These are phyloP conservation scores for Peronospora destructor DNA, from an alignment of 352 stramenopile species.

Conservation along the genomic window DNA sequence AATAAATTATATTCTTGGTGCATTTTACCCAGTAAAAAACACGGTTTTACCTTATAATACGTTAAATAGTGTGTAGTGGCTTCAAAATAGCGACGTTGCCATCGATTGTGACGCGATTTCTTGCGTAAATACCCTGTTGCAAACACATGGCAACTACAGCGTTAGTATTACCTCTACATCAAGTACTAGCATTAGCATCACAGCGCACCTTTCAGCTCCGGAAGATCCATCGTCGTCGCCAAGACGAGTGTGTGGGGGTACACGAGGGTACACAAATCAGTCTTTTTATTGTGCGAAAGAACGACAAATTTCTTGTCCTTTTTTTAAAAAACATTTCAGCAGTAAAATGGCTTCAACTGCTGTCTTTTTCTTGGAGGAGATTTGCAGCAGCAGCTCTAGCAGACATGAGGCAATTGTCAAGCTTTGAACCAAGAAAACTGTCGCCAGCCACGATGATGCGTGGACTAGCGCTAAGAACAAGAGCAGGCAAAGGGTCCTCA, in stretches of 20 bases:
- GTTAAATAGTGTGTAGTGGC: constrained; percentile 96
- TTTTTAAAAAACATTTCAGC: too few relatives aligned
- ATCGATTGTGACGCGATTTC: constrained; percentile 88
- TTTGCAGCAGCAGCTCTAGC: constrained; percentile 38
- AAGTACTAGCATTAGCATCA: not conserved
- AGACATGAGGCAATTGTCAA: constrained; percentile 67
- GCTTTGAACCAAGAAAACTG: constrained; percentile 56
- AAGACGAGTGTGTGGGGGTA: too few relatives aligned
- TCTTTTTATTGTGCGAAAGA: too few relatives aligned
- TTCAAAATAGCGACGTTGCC: constrained; percentile 98
- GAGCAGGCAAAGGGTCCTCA: constrained; percentile 9
- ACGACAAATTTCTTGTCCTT: not conserved
- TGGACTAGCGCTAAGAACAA: constrained; percentile 46
- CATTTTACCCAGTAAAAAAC: not conserved
- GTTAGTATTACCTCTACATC: constrained; percentile 1
- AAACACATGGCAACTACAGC: not conserved
- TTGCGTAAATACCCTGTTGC: constrained; percentile 88
- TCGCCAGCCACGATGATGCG: constrained; percentile 61
- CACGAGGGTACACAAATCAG: too few relatives aligned
- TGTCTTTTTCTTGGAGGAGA: constrained; percentile 18
- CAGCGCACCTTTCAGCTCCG: constrained; percentile 71
- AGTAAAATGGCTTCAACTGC: constrained; percentile 9
- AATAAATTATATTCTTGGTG: not conserved
- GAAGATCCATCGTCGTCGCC: constrained; percentile 49
- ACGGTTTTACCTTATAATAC: constrained; percentile 92